phyloP scores from a whole-genome alignment of 768 basidiomycete genomes.

The Boletus tylopilopsis region DNA sequence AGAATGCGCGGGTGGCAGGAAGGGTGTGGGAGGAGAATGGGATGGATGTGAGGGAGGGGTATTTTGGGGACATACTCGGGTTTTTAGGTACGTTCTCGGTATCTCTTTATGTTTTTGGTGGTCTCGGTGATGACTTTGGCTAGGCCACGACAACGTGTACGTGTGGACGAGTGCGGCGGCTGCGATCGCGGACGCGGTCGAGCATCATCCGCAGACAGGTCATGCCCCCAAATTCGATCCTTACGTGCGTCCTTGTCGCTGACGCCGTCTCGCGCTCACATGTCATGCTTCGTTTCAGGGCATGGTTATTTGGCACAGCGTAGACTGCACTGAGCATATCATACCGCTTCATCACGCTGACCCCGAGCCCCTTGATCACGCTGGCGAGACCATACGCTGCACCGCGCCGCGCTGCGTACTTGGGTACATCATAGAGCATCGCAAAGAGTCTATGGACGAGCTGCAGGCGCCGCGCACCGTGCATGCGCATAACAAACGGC shows the following conservation, averaged over 20 bases:
- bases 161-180: slow-evolving; percentile 69
- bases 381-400: slow-evolving; percentile 93
- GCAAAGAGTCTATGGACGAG: slow-evolving; percentile 77
- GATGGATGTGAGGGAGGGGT: slow-evolving; percentile 73
- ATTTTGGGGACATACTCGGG: slow-evolving; percentile 48
- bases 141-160: slow-evolving; percentile 80
- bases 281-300: slow-evolving; percentile 67
- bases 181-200: slow-evolving; percentile 67
- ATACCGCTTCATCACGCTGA: slow-evolving; percentile 81
- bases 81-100: slow-evolving; percentile 76
- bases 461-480: too few species aligned
- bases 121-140: background rate
- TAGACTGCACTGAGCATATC: slow-evolving; percentile 79
- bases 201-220: slow-evolving; percentile 65
- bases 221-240: slow-evolving; percentile 90
- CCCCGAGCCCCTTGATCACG: slow-evolving; percentile 85
- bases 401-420: slow-evolving; percentile 92
- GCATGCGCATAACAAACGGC: too few species aligned
- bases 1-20: slow-evolving; percentile 77
- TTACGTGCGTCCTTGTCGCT: slow-evolving; percentile 56
- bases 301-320: slow-evolving; percentile 83
- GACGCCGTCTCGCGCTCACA: background rate
- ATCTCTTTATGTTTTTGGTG: background rate
- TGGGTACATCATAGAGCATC: slow-evolving; percentile 72
- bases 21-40: slow-evolving; percentile 96